Percentiles rank a stretch among this genome's conserved stretches.
Conservation (phyloP, 179 eudicot species). For the Sideroxylon spinosum region DNA sequence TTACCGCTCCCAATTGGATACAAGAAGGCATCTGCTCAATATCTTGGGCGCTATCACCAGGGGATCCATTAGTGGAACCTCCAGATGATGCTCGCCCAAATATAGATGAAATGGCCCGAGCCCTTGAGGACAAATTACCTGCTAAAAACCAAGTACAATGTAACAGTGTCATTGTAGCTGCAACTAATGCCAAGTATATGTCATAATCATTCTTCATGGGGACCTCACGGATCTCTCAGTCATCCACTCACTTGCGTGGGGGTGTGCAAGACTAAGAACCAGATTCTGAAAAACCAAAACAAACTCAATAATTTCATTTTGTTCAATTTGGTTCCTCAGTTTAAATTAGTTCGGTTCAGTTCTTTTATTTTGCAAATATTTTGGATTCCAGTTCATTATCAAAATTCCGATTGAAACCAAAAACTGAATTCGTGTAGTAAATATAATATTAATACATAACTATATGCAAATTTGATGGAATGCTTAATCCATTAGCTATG, state of each 20-base stretch:
- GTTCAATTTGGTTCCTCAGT: too few relatives aligned
- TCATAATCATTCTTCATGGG: not conserved
- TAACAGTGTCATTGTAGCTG: not conserved
- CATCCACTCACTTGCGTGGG: too few relatives aligned
- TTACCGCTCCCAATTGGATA: conserved; percentile 21
- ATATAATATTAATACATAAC: too few relatives aligned
- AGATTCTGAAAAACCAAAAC: not conserved
- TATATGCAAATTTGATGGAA: too few relatives aligned
- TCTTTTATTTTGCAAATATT: too few relatives aligned
- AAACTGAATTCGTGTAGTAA: too few relatives aligned
- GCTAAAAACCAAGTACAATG: not conserved
- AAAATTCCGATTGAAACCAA: too few relatives aligned
- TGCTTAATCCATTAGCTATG: too few relatives aligned
- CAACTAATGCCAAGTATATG: not conserved
- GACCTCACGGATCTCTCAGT: too few relatives aligned
- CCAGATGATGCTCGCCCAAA: conserved; percentile 14
- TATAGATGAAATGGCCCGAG: conserved; percentile 20
- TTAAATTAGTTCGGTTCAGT: too few relatives aligned
- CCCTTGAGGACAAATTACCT: conserved; percentile 11
- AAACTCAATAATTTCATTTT: not conserved
- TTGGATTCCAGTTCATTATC: too few relatives aligned
- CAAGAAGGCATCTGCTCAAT: conserved; percentile 6
- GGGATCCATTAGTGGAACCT: not conserved
- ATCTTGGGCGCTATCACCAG: not conserved
- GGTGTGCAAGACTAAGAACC: not conserved